Conservation (phyloP, 306 rosid species). For the Fragaria nilgerrensis region DNA sequence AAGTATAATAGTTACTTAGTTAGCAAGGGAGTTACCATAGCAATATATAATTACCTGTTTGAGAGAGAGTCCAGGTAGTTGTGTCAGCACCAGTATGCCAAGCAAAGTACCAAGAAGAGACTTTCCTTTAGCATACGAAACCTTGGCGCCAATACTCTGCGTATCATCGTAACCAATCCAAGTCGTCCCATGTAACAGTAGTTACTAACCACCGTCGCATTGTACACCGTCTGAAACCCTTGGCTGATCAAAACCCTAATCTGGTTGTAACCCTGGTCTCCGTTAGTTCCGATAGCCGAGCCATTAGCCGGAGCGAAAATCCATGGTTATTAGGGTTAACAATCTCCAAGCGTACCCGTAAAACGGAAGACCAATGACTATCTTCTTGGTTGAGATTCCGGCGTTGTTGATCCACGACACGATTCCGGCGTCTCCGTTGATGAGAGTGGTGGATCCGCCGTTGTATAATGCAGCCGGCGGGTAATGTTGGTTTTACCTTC, state of each 20-base stretch:
- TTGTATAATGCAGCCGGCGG: slow-evolving; percentile 34
- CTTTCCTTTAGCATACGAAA: slow-evolving; percentile 31
- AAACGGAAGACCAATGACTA: slow-evolving; percentile 38
- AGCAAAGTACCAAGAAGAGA: slow-evolving; percentile 41
- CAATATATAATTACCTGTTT: not conserved
- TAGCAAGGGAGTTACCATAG: not conserved
- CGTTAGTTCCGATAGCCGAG: slow-evolving; percentile 12
- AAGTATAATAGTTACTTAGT: no score
- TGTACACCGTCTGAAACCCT: not conserved
- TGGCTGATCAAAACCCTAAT: slow-evolving; percentile 20
- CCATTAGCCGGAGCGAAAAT: slow-evolving; percentile 38
- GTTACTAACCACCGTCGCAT: slow-evolving; percentile 17
- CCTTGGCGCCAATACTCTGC: slow-evolving; percentile 30
- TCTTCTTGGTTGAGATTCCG: slow-evolving; percentile 27
- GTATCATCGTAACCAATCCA: slow-evolving; percentile 47
- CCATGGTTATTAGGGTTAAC: slow-evolving; percentile 13
- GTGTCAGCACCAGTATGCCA: slow-evolving; percentile 36
- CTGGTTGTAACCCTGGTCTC: slow-evolving; percentile 16
- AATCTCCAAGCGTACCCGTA: slow-evolving; percentile 38
- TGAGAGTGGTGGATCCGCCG: not conserved
- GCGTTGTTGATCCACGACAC: slow-evolving; percentile 21
- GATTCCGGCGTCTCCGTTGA: slow-evolving; percentile 19
- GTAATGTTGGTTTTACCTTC: slow-evolving; percentile 7
- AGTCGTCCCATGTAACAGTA: slow-evolving; percentile 35
- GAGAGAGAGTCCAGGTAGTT: slow-evolving; percentile 20